Evolutionary conservation across 2,329 filamentous ascomycete species (phyloP).

Genomic region (Plenodomus tracheiphilus): DNA sequence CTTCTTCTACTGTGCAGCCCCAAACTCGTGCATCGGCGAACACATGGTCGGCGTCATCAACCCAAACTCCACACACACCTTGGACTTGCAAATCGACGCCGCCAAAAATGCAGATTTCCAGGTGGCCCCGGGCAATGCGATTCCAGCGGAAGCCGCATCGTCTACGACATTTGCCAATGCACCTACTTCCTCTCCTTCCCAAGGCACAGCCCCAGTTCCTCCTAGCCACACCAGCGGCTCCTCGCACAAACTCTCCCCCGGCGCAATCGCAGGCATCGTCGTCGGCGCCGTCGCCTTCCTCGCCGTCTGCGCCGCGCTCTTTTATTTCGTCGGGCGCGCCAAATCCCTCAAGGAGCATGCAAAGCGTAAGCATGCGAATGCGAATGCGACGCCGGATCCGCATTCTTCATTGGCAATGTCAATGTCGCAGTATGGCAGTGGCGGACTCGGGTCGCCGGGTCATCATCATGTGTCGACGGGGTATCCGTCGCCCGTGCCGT

Average conservation of each 20-base stretch:
- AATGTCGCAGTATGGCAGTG: slow-evolving; percentile 5
- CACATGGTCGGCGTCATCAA: slow-evolving; percentile 80
- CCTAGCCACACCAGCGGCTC: slow-evolving; percentile 1
- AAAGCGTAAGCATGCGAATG: slow-evolving; percentile 6
- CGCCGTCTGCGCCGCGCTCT: slow-evolving; percentile 60
- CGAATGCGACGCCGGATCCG: slow-evolving; percentile 4
- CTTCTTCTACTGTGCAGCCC: slow-evolving; percentile 55
- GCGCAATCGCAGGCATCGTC: slow-evolving; percentile 59
- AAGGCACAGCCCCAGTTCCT: neutral
- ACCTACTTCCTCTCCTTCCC: slow-evolving; percentile 4
- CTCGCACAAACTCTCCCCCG: slow-evolving; percentile 35
- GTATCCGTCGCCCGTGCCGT: neutral
- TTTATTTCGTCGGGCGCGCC: slow-evolving; percentile 65
- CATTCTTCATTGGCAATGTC: no score
- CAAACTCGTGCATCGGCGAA: slow-evolving; percentile 64
- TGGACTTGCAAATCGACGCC: slow-evolving; percentile 28
- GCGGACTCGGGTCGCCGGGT: slow-evolving; percentile 9
- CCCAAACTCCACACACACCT: slow-evolving; percentile 48
- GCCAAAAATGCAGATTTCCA: slow-evolving; percentile 29
- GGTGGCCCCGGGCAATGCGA: slow-evolving; percentile 45
- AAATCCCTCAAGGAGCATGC: slow-evolving; percentile 34
- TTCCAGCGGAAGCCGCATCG: slow-evolving; percentile 43
- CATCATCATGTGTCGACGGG: neutral
- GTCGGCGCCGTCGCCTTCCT: slow-evolving; percentile 66
- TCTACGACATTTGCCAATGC: slow-evolving; percentile 7